phyloP scores from a whole-genome alignment of 371 early-diverging fungal species.

The Mortierella sp. region DNA sequence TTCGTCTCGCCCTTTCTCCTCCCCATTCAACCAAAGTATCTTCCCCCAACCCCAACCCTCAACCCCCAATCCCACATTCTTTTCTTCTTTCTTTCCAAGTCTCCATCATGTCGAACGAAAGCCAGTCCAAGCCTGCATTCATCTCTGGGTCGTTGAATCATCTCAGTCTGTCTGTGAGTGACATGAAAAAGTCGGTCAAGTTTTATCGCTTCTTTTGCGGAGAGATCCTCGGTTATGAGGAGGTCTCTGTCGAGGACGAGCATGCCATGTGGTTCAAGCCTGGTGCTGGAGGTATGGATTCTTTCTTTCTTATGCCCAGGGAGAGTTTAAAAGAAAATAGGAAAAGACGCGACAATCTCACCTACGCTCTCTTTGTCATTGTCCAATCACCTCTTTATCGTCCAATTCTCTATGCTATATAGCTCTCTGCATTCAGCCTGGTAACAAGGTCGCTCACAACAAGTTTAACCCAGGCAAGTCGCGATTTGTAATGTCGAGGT shows the following conservation, averaged over 20 bases:
- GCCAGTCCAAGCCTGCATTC: neutral
- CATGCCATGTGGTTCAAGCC: conserved; percentile 24
- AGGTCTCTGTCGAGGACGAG: neutral
- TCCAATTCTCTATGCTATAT: neutral
- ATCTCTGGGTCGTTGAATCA: conserved; percentile 9
- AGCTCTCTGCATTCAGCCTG: conserved; percentile 21
- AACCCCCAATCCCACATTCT: neutral
- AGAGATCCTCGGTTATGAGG: conserved; percentile 10
- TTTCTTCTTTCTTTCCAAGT: neutral
- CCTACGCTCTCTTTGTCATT: too few species aligned
- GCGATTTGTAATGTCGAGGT: too few species aligned
- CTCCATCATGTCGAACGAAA: neutral
- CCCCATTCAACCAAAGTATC: neutral
- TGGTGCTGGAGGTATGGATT: conserved; percentile 14
- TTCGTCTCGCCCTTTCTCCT: too few species aligned
- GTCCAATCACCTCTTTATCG: neutral
- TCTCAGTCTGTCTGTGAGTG: conserved; percentile 13
- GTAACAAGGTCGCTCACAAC: conserved; percentile 8
- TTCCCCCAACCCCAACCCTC: neutral
- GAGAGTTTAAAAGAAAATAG: neutral
- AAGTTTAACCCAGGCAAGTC: conserved; percentile 18
- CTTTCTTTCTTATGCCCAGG: too few species aligned
- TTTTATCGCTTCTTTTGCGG: conserved; percentile 20
- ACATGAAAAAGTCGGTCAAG: conserved; percentile 20
- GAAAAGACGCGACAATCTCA: neutral